Evolutionary conservation across 441 rosid species (phyloP).

Genomic region (Syzygium malaccense): DNA sequence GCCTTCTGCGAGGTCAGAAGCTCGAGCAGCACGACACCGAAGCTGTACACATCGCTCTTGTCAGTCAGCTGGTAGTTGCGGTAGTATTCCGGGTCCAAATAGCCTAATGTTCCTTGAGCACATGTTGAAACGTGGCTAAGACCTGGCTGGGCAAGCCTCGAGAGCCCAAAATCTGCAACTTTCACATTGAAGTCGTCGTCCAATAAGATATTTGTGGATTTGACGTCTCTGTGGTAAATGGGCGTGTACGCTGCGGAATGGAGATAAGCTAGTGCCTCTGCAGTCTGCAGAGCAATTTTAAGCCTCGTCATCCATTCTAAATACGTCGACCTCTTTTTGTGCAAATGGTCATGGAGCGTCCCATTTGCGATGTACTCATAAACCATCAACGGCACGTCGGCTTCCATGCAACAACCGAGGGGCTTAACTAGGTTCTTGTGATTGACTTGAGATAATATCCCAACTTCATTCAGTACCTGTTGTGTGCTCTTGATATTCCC

Average conservation of each 20-base stretch:
- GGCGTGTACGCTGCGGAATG: slow-evolving; percentile 56
- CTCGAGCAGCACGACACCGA: slow-evolving; percentile 59
- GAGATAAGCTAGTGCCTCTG: slow-evolving; percentile 63
- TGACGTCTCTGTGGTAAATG: slow-evolving; percentile 68
- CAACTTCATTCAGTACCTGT: slow-evolving; percentile 71
- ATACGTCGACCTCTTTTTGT: slow-evolving; percentile 30
- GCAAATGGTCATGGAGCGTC: slow-evolving; percentile 58
- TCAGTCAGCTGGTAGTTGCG: slow-evolving; percentile 49
- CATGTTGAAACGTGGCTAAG: slow-evolving; percentile 66
- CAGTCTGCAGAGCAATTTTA: slow-evolving; percentile 48
- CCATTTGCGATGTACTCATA: slow-evolving; percentile 75
- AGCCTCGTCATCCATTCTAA: slow-evolving; percentile 50
- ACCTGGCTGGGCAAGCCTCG: slow-evolving; percentile 54
- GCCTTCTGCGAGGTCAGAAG: slow-evolving; percentile 60
- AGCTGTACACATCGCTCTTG: slow-evolving; percentile 75
- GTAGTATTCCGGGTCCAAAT: slow-evolving; percentile 70
- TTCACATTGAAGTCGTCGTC: slow-evolving; percentile 49
- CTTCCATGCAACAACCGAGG: slow-evolving; percentile 68
- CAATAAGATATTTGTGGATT: slow-evolving; percentile 59
- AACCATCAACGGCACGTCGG: slow-evolving; percentile 52
- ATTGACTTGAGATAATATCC: slow-evolving; percentile 70
- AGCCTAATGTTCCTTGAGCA: slow-evolving; percentile 70
- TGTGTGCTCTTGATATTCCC: slow-evolving; percentile 58
- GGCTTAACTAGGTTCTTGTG: slow-evolving; percentile 64
- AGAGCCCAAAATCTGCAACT: slow-evolving; percentile 68